Percentiles rank a stretch among this genome's conserved stretches.
phyloP scores from a whole-genome alignment of 352 stramenopile species.

The Paralagenidium karlingii region DNA sequence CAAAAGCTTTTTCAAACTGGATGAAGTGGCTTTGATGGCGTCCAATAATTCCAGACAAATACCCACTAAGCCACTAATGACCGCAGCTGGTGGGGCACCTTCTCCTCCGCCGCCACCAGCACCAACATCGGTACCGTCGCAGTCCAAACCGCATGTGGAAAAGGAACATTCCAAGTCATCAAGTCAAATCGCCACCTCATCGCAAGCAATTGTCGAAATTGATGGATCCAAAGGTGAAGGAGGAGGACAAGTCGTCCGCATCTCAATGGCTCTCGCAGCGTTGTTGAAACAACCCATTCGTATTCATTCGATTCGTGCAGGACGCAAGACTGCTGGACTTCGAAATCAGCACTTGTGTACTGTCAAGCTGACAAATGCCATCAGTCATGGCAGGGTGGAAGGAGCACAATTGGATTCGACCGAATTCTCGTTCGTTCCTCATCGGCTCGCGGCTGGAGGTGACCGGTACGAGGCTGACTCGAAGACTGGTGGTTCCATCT shows the following conservation, averaged over 20 bases:
- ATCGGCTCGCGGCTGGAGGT: too few relatives aligned
- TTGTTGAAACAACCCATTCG: slow-evolving; percentile 43
- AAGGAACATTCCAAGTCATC: background rate
- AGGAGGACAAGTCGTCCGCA: slow-evolving; percentile 81
- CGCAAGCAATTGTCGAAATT: slow-evolving; percentile 10
- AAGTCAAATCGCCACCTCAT: background rate
- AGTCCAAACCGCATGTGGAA: slow-evolving; percentile 3
- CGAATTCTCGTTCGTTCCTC: slow-evolving; percentile 24
- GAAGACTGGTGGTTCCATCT: slow-evolving; percentile 35
- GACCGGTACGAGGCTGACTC: slow-evolving; percentile 18
- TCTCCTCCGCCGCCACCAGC: slow-evolving; percentile 1
- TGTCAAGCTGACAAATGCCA: slow-evolving; percentile 32
- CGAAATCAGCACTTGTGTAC: slow-evolving; percentile 75
- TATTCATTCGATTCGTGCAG: slow-evolving; percentile 71
- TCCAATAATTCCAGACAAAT: background rate
- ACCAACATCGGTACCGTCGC: too few relatives aligned
- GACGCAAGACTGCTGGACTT: slow-evolving; percentile 56
- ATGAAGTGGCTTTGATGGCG: too few relatives aligned
- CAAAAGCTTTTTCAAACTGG: slow-evolving; percentile 23
- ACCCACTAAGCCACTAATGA: background rate
- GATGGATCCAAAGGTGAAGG: slow-evolving; percentile 66
- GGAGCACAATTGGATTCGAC: slow-evolving; percentile 35
- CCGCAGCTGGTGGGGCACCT: slow-evolving; percentile 9
- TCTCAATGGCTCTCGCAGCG: slow-evolving; percentile 53
- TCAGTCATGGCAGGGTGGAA: slow-evolving; percentile 12